These are phyloP conservation scores for Rhodamnia rubescens DNA, from an alignment of 345 rosid species.

Conservation along the genomic window DNA sequence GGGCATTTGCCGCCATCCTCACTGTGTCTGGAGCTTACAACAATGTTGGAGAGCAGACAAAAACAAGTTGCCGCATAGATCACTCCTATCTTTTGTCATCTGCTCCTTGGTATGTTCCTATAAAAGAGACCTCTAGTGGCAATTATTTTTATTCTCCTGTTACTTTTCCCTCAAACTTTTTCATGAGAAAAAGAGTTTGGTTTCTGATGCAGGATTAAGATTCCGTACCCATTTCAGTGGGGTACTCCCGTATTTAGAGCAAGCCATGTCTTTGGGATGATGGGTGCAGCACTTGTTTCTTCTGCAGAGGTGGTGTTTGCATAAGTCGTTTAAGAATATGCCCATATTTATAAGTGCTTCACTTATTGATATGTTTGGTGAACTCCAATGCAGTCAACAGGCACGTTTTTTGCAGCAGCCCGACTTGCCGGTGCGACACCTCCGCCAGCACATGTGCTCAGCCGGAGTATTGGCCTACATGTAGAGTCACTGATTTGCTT, in stretches of 20 bases:
- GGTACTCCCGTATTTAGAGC: constrained; percentile 94
- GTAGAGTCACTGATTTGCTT: constrained; percentile 12
- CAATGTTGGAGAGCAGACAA: constrained; percentile 42
- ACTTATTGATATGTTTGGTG: neutral
- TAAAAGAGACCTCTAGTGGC: neutral
- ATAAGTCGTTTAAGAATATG: neutral
- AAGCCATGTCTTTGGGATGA: constrained; percentile 91
- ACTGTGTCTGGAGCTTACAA: constrained; percentile 93
- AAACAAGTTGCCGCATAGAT: constrained; percentile 77
- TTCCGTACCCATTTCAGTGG: constrained; percentile 97
- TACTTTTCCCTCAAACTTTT: neutral
- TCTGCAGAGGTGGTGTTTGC: constrained; percentile 63
- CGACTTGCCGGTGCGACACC: constrained; percentile 90
- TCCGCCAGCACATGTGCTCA: constrained; percentile 87
- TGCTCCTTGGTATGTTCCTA: constrained; percentile 60
- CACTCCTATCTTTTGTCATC: constrained; percentile 57
- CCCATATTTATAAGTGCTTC: neutral
- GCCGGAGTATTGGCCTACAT: constrained; percentile 89
- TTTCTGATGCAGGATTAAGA: constrained; percentile 49
- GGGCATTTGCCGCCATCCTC: constrained; percentile 94
- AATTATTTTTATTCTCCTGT: neutral
- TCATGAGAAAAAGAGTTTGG: neutral
- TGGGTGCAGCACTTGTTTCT: constrained; percentile 87
- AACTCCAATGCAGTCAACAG: constrained; percentile 58
- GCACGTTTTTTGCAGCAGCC: constrained; percentile 70